Percentiles rank a stretch among this genome's conserved stretches.
These are phyloP conservation scores for Tolypocladium album DNA, from an alignment of 2,329 filamentous ascomycete genomes.

Conservation along the genomic window DNA sequence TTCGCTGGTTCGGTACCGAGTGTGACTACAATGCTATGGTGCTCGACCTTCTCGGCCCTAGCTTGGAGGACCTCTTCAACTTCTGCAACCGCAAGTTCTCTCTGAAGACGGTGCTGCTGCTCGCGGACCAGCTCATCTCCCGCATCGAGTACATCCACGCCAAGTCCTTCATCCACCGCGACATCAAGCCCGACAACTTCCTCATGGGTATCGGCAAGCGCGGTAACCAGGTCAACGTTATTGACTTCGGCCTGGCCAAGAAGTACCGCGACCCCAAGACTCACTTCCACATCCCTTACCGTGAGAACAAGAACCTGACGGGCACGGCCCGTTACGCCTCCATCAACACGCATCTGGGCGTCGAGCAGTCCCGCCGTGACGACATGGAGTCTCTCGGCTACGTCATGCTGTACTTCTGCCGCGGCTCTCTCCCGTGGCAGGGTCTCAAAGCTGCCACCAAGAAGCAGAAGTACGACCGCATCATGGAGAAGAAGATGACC, in stretches of 20 bases:
- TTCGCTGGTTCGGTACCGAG: conserved; percentile 98
- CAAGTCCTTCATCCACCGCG: conserved; percentile 98
- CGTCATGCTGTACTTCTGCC: conserved; percentile 99
- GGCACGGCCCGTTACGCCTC: conserved; percentile 97
- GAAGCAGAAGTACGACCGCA: conserved; percentile 99
- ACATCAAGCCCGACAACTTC: conserved; percentile 99
- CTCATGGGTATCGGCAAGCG: conserved; percentile 98
- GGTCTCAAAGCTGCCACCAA: conserved; percentile 96
- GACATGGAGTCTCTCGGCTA: conserved; percentile 99
- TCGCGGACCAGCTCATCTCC: conserved; percentile 96
- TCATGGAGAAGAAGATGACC: conserved; percentile 99
- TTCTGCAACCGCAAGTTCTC: conserved; percentile 99
- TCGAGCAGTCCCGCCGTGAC: conserved; percentile 97
- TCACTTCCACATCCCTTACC: conserved; percentile 98
- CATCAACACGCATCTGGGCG: conserved; percentile 97
- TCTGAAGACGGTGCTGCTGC: conserved; percentile 90
- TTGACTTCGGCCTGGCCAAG: conserved; percentile 98
- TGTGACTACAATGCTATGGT: conserved; percentile 99
- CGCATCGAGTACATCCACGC: conserved; percentile 99
- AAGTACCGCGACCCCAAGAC: conserved; percentile 99
- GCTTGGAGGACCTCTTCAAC: conserved; percentile 97
- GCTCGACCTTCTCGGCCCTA: conserved; percentile 88
- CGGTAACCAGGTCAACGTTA: conserved; percentile 98
- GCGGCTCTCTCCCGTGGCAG: conserved; percentile 97
- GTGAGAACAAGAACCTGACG: conserved; percentile 99